phyloP scores from a whole-genome alignment of 208 protist species.

The Trypanosoma lewisi region DNA sequence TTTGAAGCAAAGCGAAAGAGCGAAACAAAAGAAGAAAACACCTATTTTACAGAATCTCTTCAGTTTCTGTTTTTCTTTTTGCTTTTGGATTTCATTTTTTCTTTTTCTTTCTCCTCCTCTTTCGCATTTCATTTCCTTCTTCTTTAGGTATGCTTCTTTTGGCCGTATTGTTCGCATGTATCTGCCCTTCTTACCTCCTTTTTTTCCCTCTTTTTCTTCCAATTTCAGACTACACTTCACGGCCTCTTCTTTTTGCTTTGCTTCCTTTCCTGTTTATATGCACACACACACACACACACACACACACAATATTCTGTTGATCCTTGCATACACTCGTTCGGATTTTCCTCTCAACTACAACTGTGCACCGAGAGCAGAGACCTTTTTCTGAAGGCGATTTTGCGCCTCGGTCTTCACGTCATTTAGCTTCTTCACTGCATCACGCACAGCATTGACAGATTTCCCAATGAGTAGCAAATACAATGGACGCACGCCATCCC shows the following conservation, averaged over 20 bases:
- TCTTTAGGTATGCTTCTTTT: too few species aligned
- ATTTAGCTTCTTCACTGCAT: slow-evolving; percentile 58
- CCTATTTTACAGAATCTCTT: background rate
- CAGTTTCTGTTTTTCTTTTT: background rate
- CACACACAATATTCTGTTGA: too few species aligned
- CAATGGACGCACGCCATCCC: slow-evolving; percentile 76
- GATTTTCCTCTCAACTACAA: slow-evolving; percentile 11
- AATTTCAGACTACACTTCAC: background rate
- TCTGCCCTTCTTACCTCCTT: background rate
- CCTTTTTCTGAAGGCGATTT: slow-evolving; percentile 44
- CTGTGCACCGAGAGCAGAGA: slow-evolving; percentile 52
- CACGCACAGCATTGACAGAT: slow-evolving; percentile 65
- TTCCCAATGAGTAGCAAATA: slow-evolving; percentile 77
- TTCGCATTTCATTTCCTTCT: background rate
- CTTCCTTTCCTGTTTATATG: too few species aligned
- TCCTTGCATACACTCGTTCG: background rate
- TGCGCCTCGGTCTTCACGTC: slow-evolving; percentile 57
- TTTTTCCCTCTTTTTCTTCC: slow-evolving; percentile 1
- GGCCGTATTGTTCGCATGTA: too few species aligned
- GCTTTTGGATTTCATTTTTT: background rate
- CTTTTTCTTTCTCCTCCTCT: background rate
- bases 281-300: background rate
- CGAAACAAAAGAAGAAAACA: background rate
- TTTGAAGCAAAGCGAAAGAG: background rate
- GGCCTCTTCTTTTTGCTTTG: background rate